Base-by-base conservation (phyloP, 1,139 yeast species). In the Kluyveromyces marxianus region DNA sequence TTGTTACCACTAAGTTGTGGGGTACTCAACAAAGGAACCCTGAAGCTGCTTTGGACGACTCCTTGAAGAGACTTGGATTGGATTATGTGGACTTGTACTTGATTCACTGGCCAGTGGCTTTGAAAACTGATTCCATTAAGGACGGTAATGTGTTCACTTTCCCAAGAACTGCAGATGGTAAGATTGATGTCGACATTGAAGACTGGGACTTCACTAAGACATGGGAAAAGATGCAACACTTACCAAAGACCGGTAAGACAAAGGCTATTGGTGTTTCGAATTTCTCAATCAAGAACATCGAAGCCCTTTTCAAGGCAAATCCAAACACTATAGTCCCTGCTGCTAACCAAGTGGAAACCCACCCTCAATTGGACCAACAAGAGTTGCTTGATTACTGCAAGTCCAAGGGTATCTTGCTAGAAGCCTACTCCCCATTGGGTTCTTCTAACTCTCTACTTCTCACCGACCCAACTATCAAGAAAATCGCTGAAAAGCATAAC, bases 51-150 rank as follows among this genome's bases (percentile, higher is more conserved):
- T 68, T 88, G 47, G 76, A 81, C 43, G 68, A 63, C 43, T 81
- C 94, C 2, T 73, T 89, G 59, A 62, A 75, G 56, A 79, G 79
- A 59, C 71, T 89, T 55, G 83, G 83, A 2, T 68, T 85, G 55
- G 95, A 85, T 46, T 89, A 89, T 58, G 81, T 89, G 48, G 97
- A 89, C 63, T 71, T 89, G 56, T 83, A 82, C 64, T 74, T 89
- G 62, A 76, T 87, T 60, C 97, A 90, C 68, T 88, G 95, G 96
- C 97, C 97, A 3, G 72, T 77, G 44, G 74, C 86, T 1, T 62
- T 77, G 48, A 71, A 74, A 49, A 67, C 65, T 56, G 70, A 70
- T 40, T 66, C 66, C 36, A 69, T 71, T 45, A 65, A 68, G 48
- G 70, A 69, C 50, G 63, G 60, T 2, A 54, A 64, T 35, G 51